Percentiles rank a stretch among this genome's conserved stretches.
These are phyloP conservation scores for Boletus insuetus DNA, from an alignment of 768 basidiomycete genomes.

Conservation along the genomic window DNA sequence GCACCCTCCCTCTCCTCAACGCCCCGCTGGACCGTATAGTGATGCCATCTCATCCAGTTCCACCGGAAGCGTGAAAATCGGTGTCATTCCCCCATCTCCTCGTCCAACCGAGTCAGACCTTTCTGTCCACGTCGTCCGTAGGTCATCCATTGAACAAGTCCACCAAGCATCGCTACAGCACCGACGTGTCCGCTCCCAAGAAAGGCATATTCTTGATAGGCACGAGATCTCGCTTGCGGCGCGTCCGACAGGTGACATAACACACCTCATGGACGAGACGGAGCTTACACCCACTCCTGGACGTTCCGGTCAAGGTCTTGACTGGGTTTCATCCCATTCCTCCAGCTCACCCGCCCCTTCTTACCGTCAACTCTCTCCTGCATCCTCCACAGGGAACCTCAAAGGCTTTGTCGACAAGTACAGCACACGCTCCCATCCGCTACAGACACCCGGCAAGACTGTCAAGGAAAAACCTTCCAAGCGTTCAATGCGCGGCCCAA, in stretches of 20 bases:
- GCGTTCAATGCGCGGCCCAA: slow-evolving; percentile 20
- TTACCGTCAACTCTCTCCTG: slow-evolving; percentile 28
- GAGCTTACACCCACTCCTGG: slow-evolving; percentile 28
- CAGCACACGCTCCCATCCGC: background rate
- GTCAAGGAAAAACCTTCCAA: slow-evolving; percentile 23
- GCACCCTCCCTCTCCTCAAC: slow-evolving; percentile 4
- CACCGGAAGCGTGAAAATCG: slow-evolving; percentile 28
- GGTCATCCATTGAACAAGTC: slow-evolving; percentile 17
- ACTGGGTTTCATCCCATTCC: slow-evolving; percentile 15
- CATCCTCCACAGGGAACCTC: slow-evolving; percentile 32
- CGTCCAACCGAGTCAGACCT: slow-evolving; percentile 16
- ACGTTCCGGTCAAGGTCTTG: slow-evolving; percentile 10
- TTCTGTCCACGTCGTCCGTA: background rate
- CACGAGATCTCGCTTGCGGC: slow-evolving; percentile 35
- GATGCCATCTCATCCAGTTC: slow-evolving; percentile 11
- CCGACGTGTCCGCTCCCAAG: slow-evolving; percentile 31
- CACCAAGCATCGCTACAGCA: slow-evolving; percentile 21
- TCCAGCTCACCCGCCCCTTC: slow-evolving; percentile 9
- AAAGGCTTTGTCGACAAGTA: slow-evolving; percentile 27
- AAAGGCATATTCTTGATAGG: slow-evolving; percentile 28
- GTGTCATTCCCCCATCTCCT: slow-evolving; percentile 31
- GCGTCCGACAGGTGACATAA: slow-evolving; percentile 26
- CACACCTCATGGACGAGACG: slow-evolving; percentile 18
- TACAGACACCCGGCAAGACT: background rate
- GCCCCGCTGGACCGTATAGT: background rate